These are phyloP conservation scores for Vitis hybrid DNA, from an alignment of 177 flowering plant genomes.

Conservation along the genomic window DNA sequence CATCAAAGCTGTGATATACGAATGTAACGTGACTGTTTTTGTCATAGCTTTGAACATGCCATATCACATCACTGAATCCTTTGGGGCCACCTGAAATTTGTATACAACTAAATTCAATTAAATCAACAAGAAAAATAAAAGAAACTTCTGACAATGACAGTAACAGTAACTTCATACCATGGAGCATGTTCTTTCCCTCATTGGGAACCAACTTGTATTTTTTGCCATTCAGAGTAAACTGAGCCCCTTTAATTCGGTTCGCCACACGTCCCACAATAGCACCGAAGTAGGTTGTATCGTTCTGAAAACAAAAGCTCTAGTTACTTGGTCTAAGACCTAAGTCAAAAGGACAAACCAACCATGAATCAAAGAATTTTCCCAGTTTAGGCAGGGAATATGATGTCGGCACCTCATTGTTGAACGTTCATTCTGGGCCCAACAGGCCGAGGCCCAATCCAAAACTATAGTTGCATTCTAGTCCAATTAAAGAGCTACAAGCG, in stretches of 20 bases:
- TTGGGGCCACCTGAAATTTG: constrained; percentile 22
- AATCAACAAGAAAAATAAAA: neutral
- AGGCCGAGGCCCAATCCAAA: too few relatives aligned
- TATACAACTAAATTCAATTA: neutral
- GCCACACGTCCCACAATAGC: constrained; percentile 79
- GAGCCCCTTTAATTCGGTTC: constrained; percentile 74
- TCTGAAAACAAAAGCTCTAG: constrained; percentile 26
- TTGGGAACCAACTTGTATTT: constrained; percentile 57
- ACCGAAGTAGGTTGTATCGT: constrained; percentile 63
- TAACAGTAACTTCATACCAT: constrained; percentile 39
- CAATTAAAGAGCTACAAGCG: too few relatives aligned
- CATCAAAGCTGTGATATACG: constrained; percentile 40
- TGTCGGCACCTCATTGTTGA: too few relatives aligned
- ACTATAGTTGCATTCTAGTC: too few relatives aligned
- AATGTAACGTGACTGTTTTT: constrained; percentile 33
- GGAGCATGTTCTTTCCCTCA: constrained; percentile 74
- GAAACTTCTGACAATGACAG: too few relatives aligned
- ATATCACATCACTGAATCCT: constrained; percentile 45
- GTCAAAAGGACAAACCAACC: too few relatives aligned
- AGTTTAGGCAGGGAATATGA: too few relatives aligned
- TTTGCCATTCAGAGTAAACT: constrained; percentile 55
- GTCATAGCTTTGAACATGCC: constrained; percentile 34
- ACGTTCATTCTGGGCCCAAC: too few relatives aligned
- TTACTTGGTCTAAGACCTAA: too few relatives aligned
- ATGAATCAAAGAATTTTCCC: too few relatives aligned